Base-by-base conservation (phyloP, 2,329 filamentous ascomycete genomes). In the Hypomyces perniciosus region DNA sequence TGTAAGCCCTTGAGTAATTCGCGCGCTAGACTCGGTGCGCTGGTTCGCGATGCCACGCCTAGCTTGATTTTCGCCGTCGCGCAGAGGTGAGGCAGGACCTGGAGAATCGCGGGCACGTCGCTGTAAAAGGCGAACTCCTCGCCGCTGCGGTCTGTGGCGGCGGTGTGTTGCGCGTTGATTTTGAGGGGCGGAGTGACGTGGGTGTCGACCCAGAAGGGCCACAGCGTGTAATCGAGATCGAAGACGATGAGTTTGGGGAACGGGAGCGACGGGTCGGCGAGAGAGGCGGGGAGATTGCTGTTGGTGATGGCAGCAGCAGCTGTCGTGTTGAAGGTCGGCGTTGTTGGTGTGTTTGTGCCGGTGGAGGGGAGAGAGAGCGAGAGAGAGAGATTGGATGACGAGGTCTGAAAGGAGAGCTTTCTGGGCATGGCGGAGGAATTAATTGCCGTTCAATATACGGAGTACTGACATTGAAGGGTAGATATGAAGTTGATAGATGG, bases 131-230 rank as follows among this genome's bases (percentile, higher is more conserved):
- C 69, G 61, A 83, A 90, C 13, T 73, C 73, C 69, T 90, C 86
- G 65, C 84, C 84, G 53, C 72, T 70, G 57, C 74, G 72, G 65
- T 85, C 82, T 20, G 72, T 69, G 48, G 69, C 73, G 56, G 68
- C 68, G 53, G 63, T 72, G 70, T 68, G 68, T 6, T 65, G 56
- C 0, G 72, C 50, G 48, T 74, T 71, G 6, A 75, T 61, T 57
- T 78, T 78, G 13, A 96, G 71, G 0, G 90, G 91, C 6, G 83
- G 79, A 27, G 83, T 81, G 60, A 93, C 86, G 70, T 96, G 91
- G 4, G 90, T 96, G 73, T 97, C 93, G 1, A 95, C 85, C 92
- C 92, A 97, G 72, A 96, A 96, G 4, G 91, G 90, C 93, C 92
- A 97, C n/a, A 97, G 78, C 0, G 93, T 97, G 76, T 96, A 97